phyloP scores from a whole-genome alignment of 2,329 filamentous ascomycete species.

The Fusarium odoratissimum region DNA sequence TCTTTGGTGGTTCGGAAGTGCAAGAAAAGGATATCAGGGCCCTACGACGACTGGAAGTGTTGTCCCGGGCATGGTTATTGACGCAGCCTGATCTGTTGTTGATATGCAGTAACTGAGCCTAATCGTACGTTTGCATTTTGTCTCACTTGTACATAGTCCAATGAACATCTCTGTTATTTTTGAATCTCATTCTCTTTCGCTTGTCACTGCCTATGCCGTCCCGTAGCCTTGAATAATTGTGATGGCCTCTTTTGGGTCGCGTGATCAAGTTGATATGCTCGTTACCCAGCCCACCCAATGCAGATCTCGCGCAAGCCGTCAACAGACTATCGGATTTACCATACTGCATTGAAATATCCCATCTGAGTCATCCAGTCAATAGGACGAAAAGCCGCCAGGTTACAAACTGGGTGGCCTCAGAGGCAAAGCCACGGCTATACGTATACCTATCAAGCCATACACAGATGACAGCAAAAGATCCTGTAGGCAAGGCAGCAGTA shows the following conservation, averaged over 20 bases:
- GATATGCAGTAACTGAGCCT: background rate
- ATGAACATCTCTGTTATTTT: background rate
- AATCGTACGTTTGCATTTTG: background rate
- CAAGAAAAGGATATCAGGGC: constrained; percentile 42
- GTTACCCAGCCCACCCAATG: background rate
- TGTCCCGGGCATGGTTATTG: constrained; percentile 34
- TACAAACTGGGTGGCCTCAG: constrained; percentile 13
- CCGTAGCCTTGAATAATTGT: background rate
- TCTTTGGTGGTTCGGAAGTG: constrained; percentile 56
- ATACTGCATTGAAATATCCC: background rate
- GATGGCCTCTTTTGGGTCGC: background rate
- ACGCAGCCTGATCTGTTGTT: constrained; percentile 27
- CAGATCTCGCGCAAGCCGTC: background rate
- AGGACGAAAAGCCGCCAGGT: constrained; percentile 1
- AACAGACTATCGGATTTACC: background rate
- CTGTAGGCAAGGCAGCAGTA: background rate
- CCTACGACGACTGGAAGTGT: constrained; percentile 39
- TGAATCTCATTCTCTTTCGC: background rate
- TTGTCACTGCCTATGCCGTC: background rate
- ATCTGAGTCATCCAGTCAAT: constrained; percentile 7
- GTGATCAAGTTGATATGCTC: background rate
- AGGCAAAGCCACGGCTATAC: background rate
- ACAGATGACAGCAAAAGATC: background rate
- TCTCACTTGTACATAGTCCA: background rate
- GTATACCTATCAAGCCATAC: background rate